Percentiles rank a stretch among this genome's conserved stretches.
phyloP scores from a whole-genome alignment of 176 grass and related monocot genomes.

The Pharus latifolius region DNA sequence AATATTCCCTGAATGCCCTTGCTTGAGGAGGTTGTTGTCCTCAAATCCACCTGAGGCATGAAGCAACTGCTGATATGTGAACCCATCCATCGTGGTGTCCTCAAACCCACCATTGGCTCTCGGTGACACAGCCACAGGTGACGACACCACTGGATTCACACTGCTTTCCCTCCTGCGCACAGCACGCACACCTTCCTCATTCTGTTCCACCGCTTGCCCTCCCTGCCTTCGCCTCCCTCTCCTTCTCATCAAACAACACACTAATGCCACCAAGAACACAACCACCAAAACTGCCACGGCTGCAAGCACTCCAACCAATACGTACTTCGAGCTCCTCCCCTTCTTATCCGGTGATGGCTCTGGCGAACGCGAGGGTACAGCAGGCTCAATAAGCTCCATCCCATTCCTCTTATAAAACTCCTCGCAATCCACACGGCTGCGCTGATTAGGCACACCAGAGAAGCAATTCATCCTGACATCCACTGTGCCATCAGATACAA shows the following conservation, averaged over 20 bases:
- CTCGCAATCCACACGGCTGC: slow-evolving; percentile 29
- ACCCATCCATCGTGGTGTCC: slow-evolving; percentile 1
- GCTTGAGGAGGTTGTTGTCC: slow-evolving; percentile 51
- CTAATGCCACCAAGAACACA: slow-evolving; percentile 11
- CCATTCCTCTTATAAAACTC: slow-evolving; percentile 48
- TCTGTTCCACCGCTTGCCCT: slow-evolving; percentile 7
- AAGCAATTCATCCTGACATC: slow-evolving; percentile 55
- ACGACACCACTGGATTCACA: slow-evolving; percentile 29
- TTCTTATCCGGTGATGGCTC: background rate
- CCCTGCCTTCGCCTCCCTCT: background rate
- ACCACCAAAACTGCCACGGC: slow-evolving; percentile 21
- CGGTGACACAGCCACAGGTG: slow-evolving; percentile 19
- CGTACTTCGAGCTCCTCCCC: slow-evolving; percentile 27
- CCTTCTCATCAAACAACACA: slow-evolving; percentile 21
- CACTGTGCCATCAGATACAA: slow-evolving; percentile 15
- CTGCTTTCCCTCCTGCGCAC: slow-evolving; percentile 39
- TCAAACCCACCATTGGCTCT: background rate
- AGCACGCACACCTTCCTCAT: slow-evolving; percentile 17
- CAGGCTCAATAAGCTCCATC: slow-evolving; percentile 12
- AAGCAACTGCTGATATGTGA: slow-evolving; percentile 55
- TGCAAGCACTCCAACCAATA: slow-evolving; percentile 42
- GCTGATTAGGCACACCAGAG: slow-evolving; percentile 35
- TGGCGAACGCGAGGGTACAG: background rate
- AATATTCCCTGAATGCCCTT: slow-evolving; percentile 67
- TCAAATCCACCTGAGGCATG: slow-evolving; percentile 45